A percentile compares a stretch with the other conserved stretches of the same genome.
phyloP scores from a whole-genome alignment of 768 basidiomycete genomes.

The Suillus subaureus region DNA sequence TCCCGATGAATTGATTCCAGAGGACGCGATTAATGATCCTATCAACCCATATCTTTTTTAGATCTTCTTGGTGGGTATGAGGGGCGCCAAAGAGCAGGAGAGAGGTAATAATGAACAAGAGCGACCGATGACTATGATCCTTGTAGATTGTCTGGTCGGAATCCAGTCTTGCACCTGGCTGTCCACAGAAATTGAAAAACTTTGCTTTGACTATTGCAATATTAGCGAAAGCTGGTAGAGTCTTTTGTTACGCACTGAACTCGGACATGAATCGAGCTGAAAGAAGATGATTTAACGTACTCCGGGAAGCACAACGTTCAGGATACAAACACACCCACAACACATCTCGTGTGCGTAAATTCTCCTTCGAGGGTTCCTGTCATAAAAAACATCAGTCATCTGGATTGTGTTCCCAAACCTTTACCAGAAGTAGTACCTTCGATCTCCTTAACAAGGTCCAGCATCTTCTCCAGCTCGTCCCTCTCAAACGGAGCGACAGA shows the following conservation, averaged over 20 bases:
- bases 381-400: neutral
- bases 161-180: conserved; percentile 37
- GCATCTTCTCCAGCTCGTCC: conserved; percentile 39
- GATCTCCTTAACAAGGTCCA: conserved; percentile 31
- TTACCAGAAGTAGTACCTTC: conserved; percentile 29
- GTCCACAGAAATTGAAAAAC: conserved; percentile 41
- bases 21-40: conserved; percentile 36
- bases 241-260: conserved; percentile 34
- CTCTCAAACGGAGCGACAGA: conserved; percentile 40
- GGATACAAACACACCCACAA: neutral
- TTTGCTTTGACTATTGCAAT: conserved; percentile 23
- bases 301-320: neutral
- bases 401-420: neutral
- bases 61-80: conserved; percentile 38
- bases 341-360: neutral
- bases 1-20: conserved; percentile 44
- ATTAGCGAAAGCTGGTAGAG: neutral
- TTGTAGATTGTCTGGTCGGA: conserved; percentile 27
- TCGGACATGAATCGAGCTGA: conserved; percentile 46
- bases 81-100: conserved; percentile 49
- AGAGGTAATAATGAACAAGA: conserved; percentile 37
- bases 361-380: neutral
- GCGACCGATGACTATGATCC: conserved; percentile 23
- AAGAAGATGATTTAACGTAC: neutral
- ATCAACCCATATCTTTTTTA: conserved; percentile 50